Conservation (phyloP, 805 yeast genomes). For the Starmerella sirachaensis region DNA sequence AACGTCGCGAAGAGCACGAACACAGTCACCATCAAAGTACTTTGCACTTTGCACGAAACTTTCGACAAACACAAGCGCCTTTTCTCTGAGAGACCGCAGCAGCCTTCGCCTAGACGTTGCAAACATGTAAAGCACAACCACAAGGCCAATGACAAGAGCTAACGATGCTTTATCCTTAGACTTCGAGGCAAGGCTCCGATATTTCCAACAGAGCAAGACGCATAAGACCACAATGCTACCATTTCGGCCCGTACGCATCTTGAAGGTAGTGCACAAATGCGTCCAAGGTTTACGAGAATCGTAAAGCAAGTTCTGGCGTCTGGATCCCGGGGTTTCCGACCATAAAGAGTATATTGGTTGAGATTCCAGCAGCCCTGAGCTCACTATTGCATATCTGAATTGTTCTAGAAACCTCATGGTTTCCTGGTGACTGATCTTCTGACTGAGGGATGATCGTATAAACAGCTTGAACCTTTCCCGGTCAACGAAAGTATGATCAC, state of each 20-base stretch:
- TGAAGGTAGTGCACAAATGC: slow-evolving; percentile 7
- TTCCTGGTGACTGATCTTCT: slow-evolving; percentile 24
- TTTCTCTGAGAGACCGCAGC: slow-evolving; percentile 25
- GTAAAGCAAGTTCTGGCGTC: slow-evolving; percentile 17
- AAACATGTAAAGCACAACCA: slow-evolving; percentile 25
- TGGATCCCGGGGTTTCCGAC: slow-evolving; percentile 14
- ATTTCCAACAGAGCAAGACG: slow-evolving; percentile 26
- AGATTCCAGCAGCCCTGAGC: slow-evolving; percentile 39
- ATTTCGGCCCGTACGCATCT: slow-evolving; percentile 28
- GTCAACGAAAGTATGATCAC: background rate
- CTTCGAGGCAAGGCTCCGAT: background rate
- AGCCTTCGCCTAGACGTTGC: slow-evolving; percentile 27
- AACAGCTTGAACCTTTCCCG: slow-evolving; percentile 21
- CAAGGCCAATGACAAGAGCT: slow-evolving; percentile 24
- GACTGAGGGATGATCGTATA: slow-evolving; percentile 21
- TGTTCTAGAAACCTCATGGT: slow-evolving; percentile 36
- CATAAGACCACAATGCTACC: slow-evolving; percentile 29
- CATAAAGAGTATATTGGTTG: slow-evolving; percentile 25
- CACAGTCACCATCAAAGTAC: slow-evolving; percentile 24
- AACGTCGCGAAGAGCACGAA: slow-evolving; percentile 22
- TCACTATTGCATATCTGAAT: slow-evolving; percentile 39
- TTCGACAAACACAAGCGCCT: slow-evolving; percentile 23
- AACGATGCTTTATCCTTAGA: slow-evolving; percentile 8
- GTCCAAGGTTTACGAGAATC: slow-evolving; percentile 17
- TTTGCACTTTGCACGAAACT: slow-evolving; percentile 21